phyloP scores from a whole-genome alignment of 1,139 yeast species.

The Pneumocystis canis region DNA sequence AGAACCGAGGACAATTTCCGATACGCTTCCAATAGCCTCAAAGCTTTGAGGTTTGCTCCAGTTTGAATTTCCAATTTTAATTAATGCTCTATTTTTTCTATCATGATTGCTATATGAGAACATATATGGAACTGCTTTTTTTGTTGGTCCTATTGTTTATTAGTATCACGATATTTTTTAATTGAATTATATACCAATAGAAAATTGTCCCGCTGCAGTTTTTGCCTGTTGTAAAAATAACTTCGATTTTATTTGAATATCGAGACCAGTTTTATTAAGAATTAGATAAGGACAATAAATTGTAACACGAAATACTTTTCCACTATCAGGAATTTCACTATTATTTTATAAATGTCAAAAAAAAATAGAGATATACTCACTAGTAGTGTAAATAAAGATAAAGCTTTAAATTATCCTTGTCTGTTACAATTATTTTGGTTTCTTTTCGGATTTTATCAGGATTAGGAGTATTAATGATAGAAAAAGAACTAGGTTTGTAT shows the following conservation, averaged over 20 bases:
- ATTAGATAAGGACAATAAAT: constrained; percentile 74
- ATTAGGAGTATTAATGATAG: constrained; percentile 49
- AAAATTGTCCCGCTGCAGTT: constrained; percentile 10
- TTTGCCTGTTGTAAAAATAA: constrained; percentile 18
- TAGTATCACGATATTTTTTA: not conserved
- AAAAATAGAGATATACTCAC: constrained; percentile 12
- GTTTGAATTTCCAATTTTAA: constrained; percentile 56
- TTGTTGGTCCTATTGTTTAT: constrained; percentile 18
- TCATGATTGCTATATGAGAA: constrained; percentile 64
- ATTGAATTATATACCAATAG: not conserved
- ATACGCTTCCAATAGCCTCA: constrained; percentile 77
- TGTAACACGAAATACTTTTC: constrained; percentile 31
- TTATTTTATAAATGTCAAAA: constrained; percentile 5
- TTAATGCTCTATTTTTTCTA: constrained; percentile 51
- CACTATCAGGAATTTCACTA: constrained; percentile 21
- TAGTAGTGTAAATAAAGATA: constrained; percentile 54
- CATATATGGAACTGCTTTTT: constrained; percentile 48
- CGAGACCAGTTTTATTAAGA: constrained; percentile 63
- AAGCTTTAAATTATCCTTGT: constrained; percentile 52
- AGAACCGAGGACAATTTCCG: constrained; percentile 45
- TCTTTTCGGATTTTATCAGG: constrained; percentile 46
- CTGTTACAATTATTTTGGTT: constrained; percentile 32
- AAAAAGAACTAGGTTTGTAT: constrained; percentile 51
- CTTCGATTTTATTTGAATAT: constrained; percentile 44
- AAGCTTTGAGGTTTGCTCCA: constrained; percentile 69